A percentile compares a stretch with the other conserved stretches of the same genome.
Evolutionary conservation across 306 rosid species (phyloP).

Genomic region (Vicia faba): DNA sequence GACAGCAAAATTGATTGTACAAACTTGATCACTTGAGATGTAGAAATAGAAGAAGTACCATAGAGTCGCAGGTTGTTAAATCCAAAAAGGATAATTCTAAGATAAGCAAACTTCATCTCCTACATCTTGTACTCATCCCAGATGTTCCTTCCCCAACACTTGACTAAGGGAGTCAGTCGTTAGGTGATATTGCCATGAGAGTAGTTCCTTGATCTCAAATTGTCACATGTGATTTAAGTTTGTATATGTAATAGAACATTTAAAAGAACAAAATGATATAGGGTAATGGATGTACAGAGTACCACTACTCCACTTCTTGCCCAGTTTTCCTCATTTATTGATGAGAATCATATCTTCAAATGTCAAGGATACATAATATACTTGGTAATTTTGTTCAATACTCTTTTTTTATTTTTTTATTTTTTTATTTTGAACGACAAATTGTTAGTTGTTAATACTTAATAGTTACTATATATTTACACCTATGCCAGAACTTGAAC

Average conservation of each 20-base stretch:
- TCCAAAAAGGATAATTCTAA: background rate
- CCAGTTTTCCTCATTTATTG: background rate
- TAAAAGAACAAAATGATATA: background rate
- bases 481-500: too few relatives aligned
- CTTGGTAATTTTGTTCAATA: background rate
- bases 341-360: too few relatives aligned
- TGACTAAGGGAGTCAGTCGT: background rate
- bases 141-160: background rate
- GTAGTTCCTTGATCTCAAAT: background rate
- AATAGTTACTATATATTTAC: too few relatives aligned
- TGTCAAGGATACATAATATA: too few relatives aligned
- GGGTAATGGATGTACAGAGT: background rate
- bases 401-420: background rate
- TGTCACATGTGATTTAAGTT: background rate
- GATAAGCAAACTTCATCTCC: background rate
- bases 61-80: background rate
- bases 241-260: background rate
- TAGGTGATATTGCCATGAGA: background rate
- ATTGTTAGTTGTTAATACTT: too few relatives aligned
- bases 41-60: background rate
- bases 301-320: background rate
- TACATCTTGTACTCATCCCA: background rate
- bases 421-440: too few relatives aligned
- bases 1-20: conserved; percentile 14
- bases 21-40: conserved; percentile 5